Conservation (phyloP, 805 yeast genomes). For the Saccharomycopsis fodiens region DNA sequence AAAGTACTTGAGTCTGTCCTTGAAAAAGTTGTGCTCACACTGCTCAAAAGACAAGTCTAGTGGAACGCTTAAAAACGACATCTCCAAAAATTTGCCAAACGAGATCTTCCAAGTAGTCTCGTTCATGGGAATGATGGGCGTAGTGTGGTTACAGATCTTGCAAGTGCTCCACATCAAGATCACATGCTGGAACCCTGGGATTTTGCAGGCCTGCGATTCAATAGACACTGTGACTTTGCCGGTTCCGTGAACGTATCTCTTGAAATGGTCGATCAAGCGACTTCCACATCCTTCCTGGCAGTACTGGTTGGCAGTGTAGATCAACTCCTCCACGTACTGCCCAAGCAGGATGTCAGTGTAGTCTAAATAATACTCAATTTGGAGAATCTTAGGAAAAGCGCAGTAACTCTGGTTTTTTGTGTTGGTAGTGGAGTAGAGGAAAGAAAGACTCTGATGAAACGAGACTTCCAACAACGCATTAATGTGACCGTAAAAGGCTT, state of each 20-base stretch:
- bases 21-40: slow-evolving; percentile 76
- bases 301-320: slow-evolving; percentile 52
- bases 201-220: slow-evolving; percentile 48
- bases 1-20: slow-evolving; percentile 78
- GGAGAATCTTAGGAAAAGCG: slow-evolving; percentile 78
- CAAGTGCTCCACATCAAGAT: slow-evolving; percentile 91
- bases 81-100: slow-evolving; percentile 86
- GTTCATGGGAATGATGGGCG: slow-evolving; percentile 76
- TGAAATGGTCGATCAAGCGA: slow-evolving; percentile 60
- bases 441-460: slow-evolving; percentile 70
- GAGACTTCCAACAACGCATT: slow-evolving; percentile 61
- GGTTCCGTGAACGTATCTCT: slow-evolving; percentile 82
- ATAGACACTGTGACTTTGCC: slow-evolving; percentile 75
- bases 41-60: slow-evolving; percentile 50
- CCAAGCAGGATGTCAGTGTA: slow-evolving; percentile 80
- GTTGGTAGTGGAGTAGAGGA: slow-evolving; percentile 76
- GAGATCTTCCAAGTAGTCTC: slow-evolving; percentile 86
- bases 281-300: slow-evolving; percentile 83
- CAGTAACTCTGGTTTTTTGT: slow-evolving; percentile 86
- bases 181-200: slow-evolving; percentile 50
- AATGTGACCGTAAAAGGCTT: slow-evolving; percentile 42
- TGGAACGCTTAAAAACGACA: slow-evolving; percentile 66
- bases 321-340: slow-evolving; percentile 73
- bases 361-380: slow-evolving; percentile 83
- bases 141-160: slow-evolving; percentile 62